Evolutionary conservation across 768 basidiomycete species (phyloP).

Genomic region (Psilocybe sp.): DNA sequence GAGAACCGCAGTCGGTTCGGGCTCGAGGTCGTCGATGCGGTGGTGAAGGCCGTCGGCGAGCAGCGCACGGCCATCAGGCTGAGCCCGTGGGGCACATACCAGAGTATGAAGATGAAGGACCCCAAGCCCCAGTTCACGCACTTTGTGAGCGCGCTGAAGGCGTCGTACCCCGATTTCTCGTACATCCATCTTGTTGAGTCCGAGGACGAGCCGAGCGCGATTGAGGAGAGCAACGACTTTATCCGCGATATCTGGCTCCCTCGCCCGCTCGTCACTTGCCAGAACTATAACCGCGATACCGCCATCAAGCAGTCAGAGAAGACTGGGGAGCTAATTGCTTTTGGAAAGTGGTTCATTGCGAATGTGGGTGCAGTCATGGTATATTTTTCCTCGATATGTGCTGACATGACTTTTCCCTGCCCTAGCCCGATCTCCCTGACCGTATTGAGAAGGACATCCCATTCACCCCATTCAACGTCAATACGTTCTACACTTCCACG

Average conservation of each 20-base stretch:
- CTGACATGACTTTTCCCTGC: not conserved
- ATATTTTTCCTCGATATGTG: not conserved
- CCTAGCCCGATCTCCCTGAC: slow-evolving; percentile 40
- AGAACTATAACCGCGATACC: slow-evolving; percentile 36
- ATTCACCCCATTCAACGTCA: slow-evolving; percentile 28
- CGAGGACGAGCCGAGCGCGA: slow-evolving; percentile 10
- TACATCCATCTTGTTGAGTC: slow-evolving; percentile 55
- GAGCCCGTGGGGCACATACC: slow-evolving; percentile 50
- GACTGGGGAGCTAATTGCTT: slow-evolving; percentile 28
- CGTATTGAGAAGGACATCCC: slow-evolving; percentile 33
- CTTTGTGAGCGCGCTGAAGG: slow-evolving; percentile 39
- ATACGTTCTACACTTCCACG: slow-evolving; percentile 37
- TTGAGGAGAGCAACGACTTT: slow-evolving; percentile 37
- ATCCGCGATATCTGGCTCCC: slow-evolving; percentile 46
- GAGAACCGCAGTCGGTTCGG: slow-evolving; percentile 59
- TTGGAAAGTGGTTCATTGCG: slow-evolving; percentile 28
- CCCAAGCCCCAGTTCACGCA: slow-evolving; percentile 55
- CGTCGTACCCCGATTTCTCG: slow-evolving; percentile 39
- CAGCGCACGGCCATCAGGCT: slow-evolving; percentile 55
- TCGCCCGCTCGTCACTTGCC: slow-evolving; percentile 36
- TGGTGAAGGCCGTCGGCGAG: slow-evolving; percentile 50
- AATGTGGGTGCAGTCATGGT: slow-evolving; percentile 25
- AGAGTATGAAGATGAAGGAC: slow-evolving; percentile 52
- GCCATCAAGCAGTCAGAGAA: slow-evolving; percentile 37
- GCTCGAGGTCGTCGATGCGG: slow-evolving; percentile 52